Base-by-base conservation (phyloP, 2,329 filamentous ascomycete genomes). In the Arachnomyces sp. region DNA sequence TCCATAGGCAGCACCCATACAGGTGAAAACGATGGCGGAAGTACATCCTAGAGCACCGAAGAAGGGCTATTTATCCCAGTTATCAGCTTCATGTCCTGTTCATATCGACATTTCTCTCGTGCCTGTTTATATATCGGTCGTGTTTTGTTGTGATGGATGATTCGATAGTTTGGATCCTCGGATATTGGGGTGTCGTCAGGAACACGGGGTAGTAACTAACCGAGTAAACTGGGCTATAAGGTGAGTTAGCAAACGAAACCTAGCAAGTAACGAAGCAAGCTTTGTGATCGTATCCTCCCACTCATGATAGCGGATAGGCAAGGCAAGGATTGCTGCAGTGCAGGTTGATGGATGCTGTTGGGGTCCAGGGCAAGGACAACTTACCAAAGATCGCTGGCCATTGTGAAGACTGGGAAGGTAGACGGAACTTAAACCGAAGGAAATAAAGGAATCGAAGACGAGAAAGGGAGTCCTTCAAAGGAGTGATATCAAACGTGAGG, bases 1-100 rank as follows among this genome's bases (percentile, higher is more conserved):
- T 70, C 92, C 92, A 72, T 96, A 98, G 55, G 92, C 88, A 61
- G 92, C 92, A 66, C 92, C 88, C 57, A 94, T 82, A 71, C 87
- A 94, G 66, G 88, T 94, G 77, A 94, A 94, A 63, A 94, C 85
- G 63, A 94, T 94, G 68, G 88, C 87, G 53, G 80, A 84, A 59
- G 82, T 92, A 79, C 89, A 95, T 67, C 89, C 89, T 84, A 95
- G 92, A 66, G 87, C 88, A 73, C 89, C 88, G 63, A 95, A 95
- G 75, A 95, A 95, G 71, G 89, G 81, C 78, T 82, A 61, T 51
- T 40, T 29, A 33, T 32, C 36, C 31, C 29, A 61, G 50, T 60
- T 53, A 47, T 54, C 35, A 49, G 45, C 42, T 48, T 46, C 55
- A 67, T 59, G 36, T 40, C 38, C 15, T 16, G 17, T 40, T 28